Conservation (phyloP, 208 protist species). For the Balamuthia mandrillaris region DNA sequence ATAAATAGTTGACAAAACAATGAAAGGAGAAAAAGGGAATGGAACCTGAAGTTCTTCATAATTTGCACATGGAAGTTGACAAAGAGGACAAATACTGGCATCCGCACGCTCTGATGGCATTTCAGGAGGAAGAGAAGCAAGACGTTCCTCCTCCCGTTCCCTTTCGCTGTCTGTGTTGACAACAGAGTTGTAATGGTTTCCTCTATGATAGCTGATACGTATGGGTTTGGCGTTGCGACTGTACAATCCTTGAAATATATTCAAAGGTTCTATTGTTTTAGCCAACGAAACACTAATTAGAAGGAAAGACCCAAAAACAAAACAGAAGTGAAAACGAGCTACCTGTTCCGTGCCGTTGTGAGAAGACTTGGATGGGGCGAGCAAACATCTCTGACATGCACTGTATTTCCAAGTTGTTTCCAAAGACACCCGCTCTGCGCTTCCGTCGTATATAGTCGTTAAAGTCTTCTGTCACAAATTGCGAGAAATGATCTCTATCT, state of each 20-base stretch:
- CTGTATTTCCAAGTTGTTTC: constrained; percentile 65
- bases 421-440: constrained; percentile 15
- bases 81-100: too few relatives aligned
- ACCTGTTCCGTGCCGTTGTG: not conserved
- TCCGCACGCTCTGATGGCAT: too few relatives aligned
- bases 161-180: not conserved
- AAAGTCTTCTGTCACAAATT: constrained; percentile 49
- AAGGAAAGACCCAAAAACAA: not conserved
- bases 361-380: constrained; percentile 60
- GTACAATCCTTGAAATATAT: constrained; percentile 53
- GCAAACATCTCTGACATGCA: constrained; percentile 59
- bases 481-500: constrained; percentile 45
- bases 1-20: too few relatives aligned
- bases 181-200: constrained; percentile 24
- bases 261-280: constrained; percentile 52
- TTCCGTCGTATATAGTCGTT: constrained; percentile 39
- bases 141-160: not conserved
- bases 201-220: constrained; percentile 53
- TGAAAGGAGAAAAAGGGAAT: too few relatives aligned
- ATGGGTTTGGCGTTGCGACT: constrained; percentile 38
- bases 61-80: too few relatives aligned
- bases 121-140: not conserved
- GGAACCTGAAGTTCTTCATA: too few relatives aligned
- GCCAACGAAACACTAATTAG: not conserved
- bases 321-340: not conserved